phyloP scores from a whole-genome alignment of 2,329 filamentous ascomycete species.

The Achaetomium macrosporum region DNA sequence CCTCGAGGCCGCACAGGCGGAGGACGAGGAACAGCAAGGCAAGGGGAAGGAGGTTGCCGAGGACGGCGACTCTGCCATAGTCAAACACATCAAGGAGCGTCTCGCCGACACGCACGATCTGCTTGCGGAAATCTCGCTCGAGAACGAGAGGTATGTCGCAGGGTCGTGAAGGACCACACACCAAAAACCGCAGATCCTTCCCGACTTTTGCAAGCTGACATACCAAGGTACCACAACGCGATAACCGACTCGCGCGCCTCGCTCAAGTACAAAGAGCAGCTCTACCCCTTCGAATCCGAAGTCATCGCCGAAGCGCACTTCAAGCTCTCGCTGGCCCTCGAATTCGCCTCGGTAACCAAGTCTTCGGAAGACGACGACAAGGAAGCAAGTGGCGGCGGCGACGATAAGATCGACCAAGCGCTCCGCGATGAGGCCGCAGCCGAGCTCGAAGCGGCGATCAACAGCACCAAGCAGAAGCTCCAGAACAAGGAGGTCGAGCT shows the following conservation, averaged over 20 bases:
- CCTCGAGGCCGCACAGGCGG: slow-evolving; percentile 36
- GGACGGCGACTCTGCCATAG: slow-evolving; percentile 30
- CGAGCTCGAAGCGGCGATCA: slow-evolving; percentile 69
- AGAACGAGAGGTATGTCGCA: slow-evolving; percentile 68
- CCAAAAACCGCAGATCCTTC: slow-evolving; percentile 2
- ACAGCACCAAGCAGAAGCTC: slow-evolving; percentile 65
- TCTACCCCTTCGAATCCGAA: slow-evolving; percentile 75
- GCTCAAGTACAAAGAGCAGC: slow-evolving; percentile 69
- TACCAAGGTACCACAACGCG: slow-evolving; percentile 67
- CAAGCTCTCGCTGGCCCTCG: slow-evolving; percentile 89
- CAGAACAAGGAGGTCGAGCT: slow-evolving; percentile 64
- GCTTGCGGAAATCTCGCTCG: slow-evolving; percentile 91
- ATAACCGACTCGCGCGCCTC: slow-evolving; percentile 75
- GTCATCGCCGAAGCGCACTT: slow-evolving; percentile 92
- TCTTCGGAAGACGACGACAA: slow-evolving; percentile 48
- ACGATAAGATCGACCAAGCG: slow-evolving; percentile 57
- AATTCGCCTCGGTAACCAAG: slow-evolving; percentile 78
- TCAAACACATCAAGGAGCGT: slow-evolving; percentile 69
- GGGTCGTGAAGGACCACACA: slow-evolving; percentile 10
- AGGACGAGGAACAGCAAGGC: slow-evolving; percentile 34
- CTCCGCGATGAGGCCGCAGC: slow-evolving; percentile 65
- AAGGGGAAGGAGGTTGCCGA: slow-evolving; percentile 38
- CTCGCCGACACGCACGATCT: slow-evolving; percentile 91
- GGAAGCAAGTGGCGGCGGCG: slow-evolving; percentile 34
- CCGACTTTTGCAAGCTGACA: slow-evolving; percentile 16